A percentile compares a stretch with the other conserved stretches of the same genome.
phyloP scores from a whole-genome alignment of 768 basidiomycete genomes.

The Phanerochaete sordida region DNA sequence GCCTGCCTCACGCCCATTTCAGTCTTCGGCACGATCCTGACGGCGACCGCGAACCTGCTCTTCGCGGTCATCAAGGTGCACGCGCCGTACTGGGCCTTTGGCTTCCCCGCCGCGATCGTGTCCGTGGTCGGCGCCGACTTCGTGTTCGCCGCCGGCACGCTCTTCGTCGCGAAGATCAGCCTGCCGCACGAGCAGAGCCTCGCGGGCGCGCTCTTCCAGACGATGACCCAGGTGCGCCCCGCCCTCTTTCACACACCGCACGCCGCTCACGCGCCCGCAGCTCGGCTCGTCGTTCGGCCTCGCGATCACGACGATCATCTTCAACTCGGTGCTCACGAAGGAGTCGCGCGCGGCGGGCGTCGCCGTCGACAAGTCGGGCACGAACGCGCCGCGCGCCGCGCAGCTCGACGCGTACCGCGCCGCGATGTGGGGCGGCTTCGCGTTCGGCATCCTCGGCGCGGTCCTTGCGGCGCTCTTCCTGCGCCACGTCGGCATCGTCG shows the following conservation, averaged over 20 bases:
- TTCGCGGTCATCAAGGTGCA: slow-evolving; percentile 63
- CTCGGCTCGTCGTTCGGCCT: slow-evolving; percentile 69
- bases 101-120: slow-evolving; percentile 64
- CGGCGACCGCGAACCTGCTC: slow-evolving; percentile 53
- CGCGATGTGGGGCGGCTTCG: slow-evolving; percentile 64
- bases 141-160: slow-evolving; percentile 66
- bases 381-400: slow-evolving; percentile 29
- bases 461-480: slow-evolving; percentile 35
- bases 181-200: slow-evolving; percentile 71
- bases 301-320: slow-evolving; percentile 70
- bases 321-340: slow-evolving; percentile 44
- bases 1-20: background rate
- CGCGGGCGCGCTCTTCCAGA: slow-evolving; percentile 74
- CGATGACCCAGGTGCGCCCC: slow-evolving; percentile 60
- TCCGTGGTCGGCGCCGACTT: slow-evolving; percentile 78
- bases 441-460: slow-evolving; percentile 58
- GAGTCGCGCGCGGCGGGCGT: slow-evolving; percentile 32
- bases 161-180: slow-evolving; percentile 70
- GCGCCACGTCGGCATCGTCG: slow-evolving; percentile 39
- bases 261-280: slow-evolving; percentile 27
- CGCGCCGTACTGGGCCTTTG: slow-evolving; percentile 68
- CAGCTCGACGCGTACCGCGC: slow-evolving; percentile 53
- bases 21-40: slow-evolving; percentile 56
- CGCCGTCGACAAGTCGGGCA: slow-evolving; percentile 20
- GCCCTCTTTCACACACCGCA: background rate